These are phyloP conservation scores for Sclerotinia nivalis DNA, from an alignment of 2,329 filamentous ascomycete genomes.

Conservation along the genomic window DNA sequence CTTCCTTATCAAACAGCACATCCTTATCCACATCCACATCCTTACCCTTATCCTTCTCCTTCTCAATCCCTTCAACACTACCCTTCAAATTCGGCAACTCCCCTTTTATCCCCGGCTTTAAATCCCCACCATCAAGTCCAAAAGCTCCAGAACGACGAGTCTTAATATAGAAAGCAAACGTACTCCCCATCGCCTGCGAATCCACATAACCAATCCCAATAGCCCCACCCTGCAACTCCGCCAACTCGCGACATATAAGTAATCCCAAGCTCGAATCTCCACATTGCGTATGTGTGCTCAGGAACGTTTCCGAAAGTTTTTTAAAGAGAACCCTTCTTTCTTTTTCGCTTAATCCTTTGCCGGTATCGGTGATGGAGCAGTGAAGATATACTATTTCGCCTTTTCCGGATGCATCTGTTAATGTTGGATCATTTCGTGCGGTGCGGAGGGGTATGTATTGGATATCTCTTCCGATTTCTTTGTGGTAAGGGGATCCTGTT, in stretches of 20 bases:
- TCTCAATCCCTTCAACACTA: no score
- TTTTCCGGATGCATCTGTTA: background rate
- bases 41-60: no score
- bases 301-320: background rate
- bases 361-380: conserved; percentile 3
- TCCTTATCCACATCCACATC: no score
- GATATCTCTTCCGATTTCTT: conserved; percentile 3
- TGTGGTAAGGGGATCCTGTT: background rate
- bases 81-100: no score
- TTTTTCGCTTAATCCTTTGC: background rate
- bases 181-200: background rate
- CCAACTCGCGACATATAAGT: conserved; percentile 5
- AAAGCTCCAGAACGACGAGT: background rate
- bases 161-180: conserved; percentile 7
- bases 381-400: conserved; percentile 11
- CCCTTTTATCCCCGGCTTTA: no score
- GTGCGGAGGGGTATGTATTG: conserved; percentile 10
- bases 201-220: background rate
- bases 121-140: no score
- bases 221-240: conserved; percentile 8
- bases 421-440: background rate
- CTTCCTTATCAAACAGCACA: background rate
- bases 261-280: background rate
- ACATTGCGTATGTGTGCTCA: background rate
- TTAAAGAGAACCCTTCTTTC: background rate